Evolutionary conservation across 2,329 filamentous ascomycete species (phyloP), one percentile per base, ranked within the genome.

Genomic region (Aspergillus felis): DNA sequence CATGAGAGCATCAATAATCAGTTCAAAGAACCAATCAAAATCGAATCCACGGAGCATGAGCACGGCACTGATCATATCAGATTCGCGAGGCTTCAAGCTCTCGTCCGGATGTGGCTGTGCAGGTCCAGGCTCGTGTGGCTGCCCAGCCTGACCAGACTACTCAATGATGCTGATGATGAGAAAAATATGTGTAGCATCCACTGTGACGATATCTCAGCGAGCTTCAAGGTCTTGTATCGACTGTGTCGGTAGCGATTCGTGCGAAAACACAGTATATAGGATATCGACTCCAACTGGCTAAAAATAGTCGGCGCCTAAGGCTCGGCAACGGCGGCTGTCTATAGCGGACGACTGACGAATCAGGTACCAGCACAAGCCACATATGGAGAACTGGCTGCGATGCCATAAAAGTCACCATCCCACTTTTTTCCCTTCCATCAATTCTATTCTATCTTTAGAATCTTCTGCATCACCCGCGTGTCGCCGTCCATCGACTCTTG

Each of bases 381-480:
- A 17, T 38, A 38, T 24, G 41, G 41, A 20, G 22, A 44, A 22
- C 41, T 44, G n/a, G 10, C n/a, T 4, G n/a, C 22, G 17, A 9
- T 22, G 22, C n/a, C n/a, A 9, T 44, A 44, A 44, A 44, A 44
- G 44, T 47, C 22, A 14, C 44, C 22, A 47, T 47, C 44, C 44
- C 44, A 47, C 44, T 47, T 47, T 25, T 24, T 14, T 24, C 24
- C 24, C 44, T 47, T 47, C 44, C 44, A 24, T 47, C 32, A 24
- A 47, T 41, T 53, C 51, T 32, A 52, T 57, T 64, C 67, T 70
- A 70, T 71, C 65, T 68, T 73, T 66, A 71, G 68, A 64, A 70
- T 69, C 62, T 64, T 69, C 63, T 69, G 66, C 58, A 67, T 62
- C 56, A 64, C 64, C 57, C 66, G 66, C 59, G 63, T 61, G 60